Evolutionary conservation across 2,329 filamentous ascomycete species (phyloP), one percentile per base, ranked within the genome.

Genomic region (Fusarium graminum): DNA sequence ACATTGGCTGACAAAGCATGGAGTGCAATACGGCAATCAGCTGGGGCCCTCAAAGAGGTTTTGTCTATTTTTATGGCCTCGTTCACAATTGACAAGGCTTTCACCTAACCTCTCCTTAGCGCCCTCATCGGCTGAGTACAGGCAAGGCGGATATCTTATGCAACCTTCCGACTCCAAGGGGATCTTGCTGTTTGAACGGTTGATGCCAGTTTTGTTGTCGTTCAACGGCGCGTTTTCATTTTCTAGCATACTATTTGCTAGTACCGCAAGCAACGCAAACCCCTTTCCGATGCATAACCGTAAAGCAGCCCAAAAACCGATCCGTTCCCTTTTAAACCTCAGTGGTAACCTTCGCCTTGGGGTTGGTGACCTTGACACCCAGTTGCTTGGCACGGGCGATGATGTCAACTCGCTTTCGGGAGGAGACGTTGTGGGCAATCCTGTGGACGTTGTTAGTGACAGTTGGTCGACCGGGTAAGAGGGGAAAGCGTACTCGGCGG

Each of bases 331-430:
- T 79, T 88, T 89, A 91, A 78, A 90, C 86, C 90, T 99, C 95
- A 76, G 93, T 97, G 77, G 94, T 97, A 82, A 99, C 91, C 89
- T 94, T 96, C 80, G 94, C 95, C 92, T 97, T 97, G 85, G 92
- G 84, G 89, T 99, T 99, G 81, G 95, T 99, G 82, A 99, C 94
- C 92, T 99, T 99, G 82, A 99, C 95, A 80, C 94, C 93, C 80
- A 99, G 86, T 85, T 97, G 91, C 92, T 98, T 98, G 74, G 95
- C 95, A 83, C 94, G 92, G 80, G 92, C 88, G 78, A 99, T 90
- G 85, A 99, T 99, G 79, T 97, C 94, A 83, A 99, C 90, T 84
- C 95, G 90, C 92, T 99, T 99, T 85, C 94, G 89, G 80, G 95
- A 97, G 69, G 95, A 99, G 82, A 99, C 95, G 82, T 92, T 92